Conservation (phyloP, 1,284 basidiomycete species). For the Microbotryum lychnidis-dioicae region DNA sequence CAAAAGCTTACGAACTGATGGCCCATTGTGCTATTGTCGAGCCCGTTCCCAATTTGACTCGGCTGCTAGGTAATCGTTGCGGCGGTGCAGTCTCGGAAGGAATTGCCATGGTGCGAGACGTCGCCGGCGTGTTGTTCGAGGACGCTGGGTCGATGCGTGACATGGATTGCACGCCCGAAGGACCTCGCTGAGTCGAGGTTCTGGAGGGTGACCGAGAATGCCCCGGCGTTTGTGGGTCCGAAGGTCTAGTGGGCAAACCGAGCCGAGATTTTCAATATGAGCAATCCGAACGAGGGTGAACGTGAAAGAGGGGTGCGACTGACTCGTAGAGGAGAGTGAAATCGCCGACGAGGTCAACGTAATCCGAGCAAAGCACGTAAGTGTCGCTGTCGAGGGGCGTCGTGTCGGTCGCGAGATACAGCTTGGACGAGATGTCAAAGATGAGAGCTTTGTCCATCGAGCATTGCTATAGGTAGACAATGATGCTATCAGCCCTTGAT, state of each 20-base stretch:
- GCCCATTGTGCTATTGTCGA: slow-evolving; percentile 31
- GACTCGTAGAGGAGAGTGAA: slow-evolving; percentile 46
- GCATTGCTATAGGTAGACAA: slow-evolving; percentile 54
- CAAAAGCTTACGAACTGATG: slow-evolving; percentile 21
- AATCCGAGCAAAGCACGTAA: slow-evolving; percentile 82
- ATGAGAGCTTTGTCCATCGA: slow-evolving; percentile 86
- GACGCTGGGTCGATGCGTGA: not conserved
- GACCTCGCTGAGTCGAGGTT: not conserved
- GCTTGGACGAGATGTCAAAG: slow-evolving; percentile 75
- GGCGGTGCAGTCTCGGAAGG: no score
- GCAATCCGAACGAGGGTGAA: not conserved
- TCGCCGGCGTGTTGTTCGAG: not conserved
- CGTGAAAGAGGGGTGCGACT: not conserved
- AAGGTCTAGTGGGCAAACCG: slow-evolving; percentile 2
- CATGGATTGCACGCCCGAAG: not conserved
- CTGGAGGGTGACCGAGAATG: slow-evolving; percentile 11
- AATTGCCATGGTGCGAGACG: no score
- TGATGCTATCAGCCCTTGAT: not conserved
- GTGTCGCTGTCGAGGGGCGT: slow-evolving; percentile 84
- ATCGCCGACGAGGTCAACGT: slow-evolving; percentile 74
- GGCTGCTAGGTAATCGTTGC: slow-evolving; percentile 14
- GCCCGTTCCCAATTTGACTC: slow-evolving; percentile 24
- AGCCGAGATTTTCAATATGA: not conserved
- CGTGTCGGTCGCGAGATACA: slow-evolving; percentile 87
- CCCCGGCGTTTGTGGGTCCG: not conserved